phyloP scores from a whole-genome alignment of 305 asterid genomes.

The Fraxinus baroniana region DNA sequence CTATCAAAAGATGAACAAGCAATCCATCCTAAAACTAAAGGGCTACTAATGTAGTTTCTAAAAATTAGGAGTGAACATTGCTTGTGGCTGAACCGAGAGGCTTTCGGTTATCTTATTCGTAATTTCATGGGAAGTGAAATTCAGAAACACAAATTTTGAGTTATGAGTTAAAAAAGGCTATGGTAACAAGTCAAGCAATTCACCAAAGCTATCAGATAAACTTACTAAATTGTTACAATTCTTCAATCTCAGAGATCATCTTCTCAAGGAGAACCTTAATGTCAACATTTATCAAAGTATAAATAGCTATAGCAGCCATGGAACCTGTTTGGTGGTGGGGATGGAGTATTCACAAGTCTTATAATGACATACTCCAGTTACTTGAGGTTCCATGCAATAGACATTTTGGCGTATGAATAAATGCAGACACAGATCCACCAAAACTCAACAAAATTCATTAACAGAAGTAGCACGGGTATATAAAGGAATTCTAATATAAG shows the following conservation, averaged over 20 bases:
- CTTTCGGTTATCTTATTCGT: not conserved
- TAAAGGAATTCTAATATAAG: constrained; percentile 10
- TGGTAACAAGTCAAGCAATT: not conserved
- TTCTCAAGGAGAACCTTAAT: not conserved
- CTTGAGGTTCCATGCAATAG: not conserved
- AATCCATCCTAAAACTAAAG: not conserved
- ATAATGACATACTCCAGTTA: not conserved
- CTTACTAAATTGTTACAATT: not conserved
- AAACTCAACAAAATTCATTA: constrained; percentile 16
- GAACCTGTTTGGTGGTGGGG: not conserved
- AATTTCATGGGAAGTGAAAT: not conserved
- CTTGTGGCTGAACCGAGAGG: not conserved
- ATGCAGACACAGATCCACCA: not conserved
- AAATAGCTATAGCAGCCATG: not conserved
- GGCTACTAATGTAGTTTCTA: not conserved
- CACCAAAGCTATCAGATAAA: not conserved
- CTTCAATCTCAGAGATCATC: not conserved
- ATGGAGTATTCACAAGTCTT: not conserved
- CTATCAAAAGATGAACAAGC: not conserved
- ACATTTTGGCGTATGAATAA: not conserved
- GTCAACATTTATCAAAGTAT: not conserved
- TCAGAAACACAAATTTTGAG: not conserved
- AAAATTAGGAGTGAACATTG: not conserved
- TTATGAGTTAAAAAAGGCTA: not conserved
- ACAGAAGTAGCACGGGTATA: constrained; percentile 5